A percentile compares a stretch with the other conserved stretches of the same genome.
Evolutionary conservation across 179 eudicot genomes (phyloP).

Genomic region (Silene vulgaris): DNA sequence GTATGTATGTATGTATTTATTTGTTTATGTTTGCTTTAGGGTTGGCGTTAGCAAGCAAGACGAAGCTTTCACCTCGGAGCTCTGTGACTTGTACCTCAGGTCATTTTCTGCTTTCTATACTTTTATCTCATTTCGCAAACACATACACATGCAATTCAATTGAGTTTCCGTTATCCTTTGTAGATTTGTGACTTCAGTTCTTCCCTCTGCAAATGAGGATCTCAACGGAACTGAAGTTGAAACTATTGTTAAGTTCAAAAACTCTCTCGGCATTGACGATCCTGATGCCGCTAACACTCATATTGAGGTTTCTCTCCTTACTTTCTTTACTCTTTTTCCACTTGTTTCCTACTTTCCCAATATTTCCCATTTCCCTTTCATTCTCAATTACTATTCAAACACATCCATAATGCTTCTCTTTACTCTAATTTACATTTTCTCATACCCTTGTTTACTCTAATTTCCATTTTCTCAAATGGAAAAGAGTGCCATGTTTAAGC

Average conservation of each 20-base stretch:
- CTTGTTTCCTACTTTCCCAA: not conserved
- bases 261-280: constrained; percentile 82
- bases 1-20: constrained; percentile 14
- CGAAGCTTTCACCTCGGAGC: constrained; percentile 73
- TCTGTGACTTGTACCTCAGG: constrained; percentile 79
- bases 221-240: constrained; percentile 88
- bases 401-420: not conserved
- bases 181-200: constrained; percentile 69
- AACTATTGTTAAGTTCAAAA: constrained; percentile 62
- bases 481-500: not conserved
- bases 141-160: too few species aligned
- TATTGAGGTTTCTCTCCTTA: not conserved
- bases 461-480: too few species aligned
- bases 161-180: not conserved
- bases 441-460: not conserved
- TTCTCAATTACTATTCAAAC: not conserved
- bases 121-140: too few species aligned
- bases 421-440: too few species aligned
- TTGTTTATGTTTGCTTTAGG: constrained; percentile 30
- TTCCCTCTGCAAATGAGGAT: constrained; percentile 71
- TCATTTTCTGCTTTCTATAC: constrained; percentile 7
- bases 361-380: not conserved
- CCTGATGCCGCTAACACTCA: constrained; percentile 86
- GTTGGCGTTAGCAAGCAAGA: constrained; percentile 86
- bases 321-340: not conserved